Evolutionary conservation across 2,329 filamentous ascomycete genomes (phyloP).

Genomic region (Fusarium zealandicum): DNA sequence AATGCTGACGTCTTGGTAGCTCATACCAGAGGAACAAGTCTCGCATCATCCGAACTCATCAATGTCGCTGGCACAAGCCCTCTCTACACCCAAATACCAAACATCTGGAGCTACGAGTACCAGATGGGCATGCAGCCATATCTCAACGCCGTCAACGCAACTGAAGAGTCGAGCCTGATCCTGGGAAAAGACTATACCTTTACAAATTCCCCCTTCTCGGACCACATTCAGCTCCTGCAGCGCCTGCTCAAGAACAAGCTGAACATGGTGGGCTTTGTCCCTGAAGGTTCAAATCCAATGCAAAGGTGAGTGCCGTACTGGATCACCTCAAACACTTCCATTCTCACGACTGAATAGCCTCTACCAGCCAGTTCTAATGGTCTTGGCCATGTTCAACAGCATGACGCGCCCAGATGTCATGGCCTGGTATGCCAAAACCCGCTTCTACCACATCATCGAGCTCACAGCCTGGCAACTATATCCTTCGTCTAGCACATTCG

Average conservation of each 20-base stretch:
- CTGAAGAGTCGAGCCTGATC: constrained; percentile 27
- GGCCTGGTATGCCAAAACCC: constrained; percentile 51
- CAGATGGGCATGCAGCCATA: constrained; percentile 44
- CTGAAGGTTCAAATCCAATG: constrained; percentile 11
- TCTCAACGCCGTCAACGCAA: constrained; percentile 36
- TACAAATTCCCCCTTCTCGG: constrained; percentile 44
- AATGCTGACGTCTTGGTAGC: not conserved
- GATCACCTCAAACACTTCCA: rapidly evolving
- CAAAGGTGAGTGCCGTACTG: constrained; percentile 21
- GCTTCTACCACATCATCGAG: constrained; percentile 46
- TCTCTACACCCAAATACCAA: constrained; percentile 39
- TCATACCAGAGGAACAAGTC: not conserved
- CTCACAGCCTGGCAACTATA: constrained; percentile 46
- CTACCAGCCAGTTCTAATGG: constrained; percentile 43
- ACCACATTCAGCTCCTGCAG: constrained; percentile 42
- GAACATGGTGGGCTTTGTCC: constrained; percentile 17
- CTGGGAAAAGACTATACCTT: constrained; percentile 38
- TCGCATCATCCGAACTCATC: constrained; percentile 10
- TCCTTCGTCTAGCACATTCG: constrained; percentile 40
- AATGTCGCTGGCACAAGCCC: constrained; percentile 20
- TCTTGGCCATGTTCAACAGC: constrained; percentile 47
- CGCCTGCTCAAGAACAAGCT: constrained; percentile 39
- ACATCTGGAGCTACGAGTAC: constrained; percentile 44
- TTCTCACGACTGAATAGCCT: constrained; percentile 15
- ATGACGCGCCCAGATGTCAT: constrained; percentile 47